Evolutionary conservation across 1,139 yeast species (phyloP).

Genomic region (Geotrichum bryndzae): DNA sequence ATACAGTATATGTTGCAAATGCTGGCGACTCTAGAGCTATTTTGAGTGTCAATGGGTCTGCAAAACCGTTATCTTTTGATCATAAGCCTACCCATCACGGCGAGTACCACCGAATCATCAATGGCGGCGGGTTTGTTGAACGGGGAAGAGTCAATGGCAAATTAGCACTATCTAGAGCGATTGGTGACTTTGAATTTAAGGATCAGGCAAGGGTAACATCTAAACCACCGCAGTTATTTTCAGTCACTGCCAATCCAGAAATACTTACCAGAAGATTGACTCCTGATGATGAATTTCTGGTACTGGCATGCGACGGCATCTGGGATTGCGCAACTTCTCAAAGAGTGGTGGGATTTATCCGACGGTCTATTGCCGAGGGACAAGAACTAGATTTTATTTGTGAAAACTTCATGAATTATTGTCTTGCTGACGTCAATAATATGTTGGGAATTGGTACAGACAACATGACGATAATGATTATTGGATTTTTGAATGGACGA

Average conservation of each 20-base stretch:
- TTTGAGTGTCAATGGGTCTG: constrained; percentile 73
- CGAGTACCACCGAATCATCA: constrained; percentile 82
- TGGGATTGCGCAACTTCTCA: constrained; percentile 97
- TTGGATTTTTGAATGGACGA: constrained; percentile 72
- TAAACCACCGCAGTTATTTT: constrained; percentile 74
- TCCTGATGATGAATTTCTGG: constrained; percentile 74
- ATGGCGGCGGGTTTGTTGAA: constrained; percentile 96
- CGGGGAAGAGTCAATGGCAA: constrained; percentile 96
- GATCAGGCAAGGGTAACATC: constrained; percentile 49
- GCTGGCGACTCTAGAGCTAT: constrained; percentile 97
- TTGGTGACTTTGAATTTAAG: constrained; percentile 95
- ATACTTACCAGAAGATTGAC: constrained; percentile 62
- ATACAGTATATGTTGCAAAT: constrained; percentile 54
- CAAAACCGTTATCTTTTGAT: constrained; percentile 88
- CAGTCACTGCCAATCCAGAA: constrained; percentile 92
- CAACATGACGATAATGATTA: constrained; percentile 90
- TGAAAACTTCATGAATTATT: constrained; percentile 87
- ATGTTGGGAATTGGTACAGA: constrained; percentile 97
- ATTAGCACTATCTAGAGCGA: constrained; percentile 88
- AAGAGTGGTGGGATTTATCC: constrained; percentile 86
- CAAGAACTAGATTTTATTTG: constrained; percentile 66
- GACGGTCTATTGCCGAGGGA: constrained; percentile 77
- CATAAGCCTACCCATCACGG: constrained; percentile 95
- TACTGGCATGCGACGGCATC: constrained; percentile 96
- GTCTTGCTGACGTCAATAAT: constrained; percentile 89